Conservation (phyloP, 208 protist species). For the Naegleria gruberi region DNA sequence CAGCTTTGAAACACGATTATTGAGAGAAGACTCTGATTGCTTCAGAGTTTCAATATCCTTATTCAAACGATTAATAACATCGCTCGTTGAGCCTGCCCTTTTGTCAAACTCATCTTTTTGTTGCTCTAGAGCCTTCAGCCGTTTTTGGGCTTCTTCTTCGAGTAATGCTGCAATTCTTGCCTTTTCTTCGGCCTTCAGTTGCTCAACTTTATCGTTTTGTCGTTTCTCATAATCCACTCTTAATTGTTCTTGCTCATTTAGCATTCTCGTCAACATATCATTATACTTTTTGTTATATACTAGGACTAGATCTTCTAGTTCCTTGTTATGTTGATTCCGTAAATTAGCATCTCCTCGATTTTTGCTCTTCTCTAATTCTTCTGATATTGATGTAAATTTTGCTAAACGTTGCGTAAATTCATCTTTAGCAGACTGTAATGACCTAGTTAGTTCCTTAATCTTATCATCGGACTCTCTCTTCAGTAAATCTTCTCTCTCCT, state of each 20-base stretch:
- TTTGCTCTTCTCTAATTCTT: constrained; percentile 26
- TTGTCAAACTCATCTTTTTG: not conserved
- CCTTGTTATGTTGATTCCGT: constrained; percentile 39
- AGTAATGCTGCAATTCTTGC: not conserved
- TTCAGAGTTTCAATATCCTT: not conserved
- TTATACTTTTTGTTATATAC: constrained; percentile 85
- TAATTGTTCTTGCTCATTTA: constrained; percentile 63
- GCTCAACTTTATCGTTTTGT: constrained; percentile 43
- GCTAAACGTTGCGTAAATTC: constrained; percentile 10
- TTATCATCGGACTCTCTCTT: constrained; percentile 12
- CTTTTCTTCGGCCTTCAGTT: constrained; percentile 36
- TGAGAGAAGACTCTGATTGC: not conserved
- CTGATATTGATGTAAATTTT: constrained; percentile 18
- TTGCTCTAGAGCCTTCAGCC: not conserved
- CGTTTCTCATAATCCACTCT: constrained; percentile 48
- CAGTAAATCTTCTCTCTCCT: constrained; percentile 38
- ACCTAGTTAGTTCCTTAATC: constrained; percentile 14
- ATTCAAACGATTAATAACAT: not conserved
- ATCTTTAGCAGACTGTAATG: constrained; percentile 17
- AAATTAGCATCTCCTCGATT: constrained; percentile 43
- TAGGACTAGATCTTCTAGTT: constrained; percentile 59
- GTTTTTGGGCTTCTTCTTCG: not conserved
- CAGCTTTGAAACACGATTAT: not conserved
- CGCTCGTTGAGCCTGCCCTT: not conserved
- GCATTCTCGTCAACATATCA: constrained; percentile 72